Evolutionary conservation across 1,284 basidiomycete species (phyloP), one percentile per base, ranked within the genome.

Genomic region (Leccinum subrobustum): DNA sequence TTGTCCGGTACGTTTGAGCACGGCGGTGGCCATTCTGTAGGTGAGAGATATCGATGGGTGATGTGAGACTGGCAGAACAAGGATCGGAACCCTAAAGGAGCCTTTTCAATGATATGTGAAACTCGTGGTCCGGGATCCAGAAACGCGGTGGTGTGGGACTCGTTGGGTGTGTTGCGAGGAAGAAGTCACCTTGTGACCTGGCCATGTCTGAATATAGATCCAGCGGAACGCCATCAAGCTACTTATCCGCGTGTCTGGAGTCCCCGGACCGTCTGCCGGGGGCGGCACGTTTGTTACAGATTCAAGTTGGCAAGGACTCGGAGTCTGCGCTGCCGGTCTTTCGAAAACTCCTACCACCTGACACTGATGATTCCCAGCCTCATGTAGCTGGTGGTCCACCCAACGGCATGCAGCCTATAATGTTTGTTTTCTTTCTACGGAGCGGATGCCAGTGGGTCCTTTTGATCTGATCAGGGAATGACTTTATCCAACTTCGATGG

Each of bases 1-100:
- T 63, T 83, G 80, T 31, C 80, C 81, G 47, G 86, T 88, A 68
- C 83, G 77, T 74, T 84, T 84, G 70, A 89, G 76, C 33, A 76
- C 74, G 69, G 86, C 68, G 60, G 82, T 68, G 57, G 83, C 75
- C 83, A 86, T 85, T 59, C 58, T 61, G 54, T 29, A 54, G 23
- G 8, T 54, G 56, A 55, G 60, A 6, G 50, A 42, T 59, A 29
- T 52, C 9, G 53, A 47, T 57, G 39, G 18, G 52, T 47, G 14
- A 47, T 20, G 20, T 20, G 11, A 54, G 53, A 8, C 8, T 23
- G 6, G 18, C 0, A 44, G 18, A 44, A 11, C 11, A 20, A 44
- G 51, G 37, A n/a, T 25, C 11, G 29, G 3, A 52, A 42, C 9
- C n/a, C 16, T 42, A 6, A 18, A 39, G 14, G 12, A 12, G 39